Percentiles rank a stretch among this genome's conserved stretches.
These are phyloP conservation scores for Athelia psychrophila DNA, from an alignment of 1,284 basidiomycete genomes.

Conservation along the genomic window DNA sequence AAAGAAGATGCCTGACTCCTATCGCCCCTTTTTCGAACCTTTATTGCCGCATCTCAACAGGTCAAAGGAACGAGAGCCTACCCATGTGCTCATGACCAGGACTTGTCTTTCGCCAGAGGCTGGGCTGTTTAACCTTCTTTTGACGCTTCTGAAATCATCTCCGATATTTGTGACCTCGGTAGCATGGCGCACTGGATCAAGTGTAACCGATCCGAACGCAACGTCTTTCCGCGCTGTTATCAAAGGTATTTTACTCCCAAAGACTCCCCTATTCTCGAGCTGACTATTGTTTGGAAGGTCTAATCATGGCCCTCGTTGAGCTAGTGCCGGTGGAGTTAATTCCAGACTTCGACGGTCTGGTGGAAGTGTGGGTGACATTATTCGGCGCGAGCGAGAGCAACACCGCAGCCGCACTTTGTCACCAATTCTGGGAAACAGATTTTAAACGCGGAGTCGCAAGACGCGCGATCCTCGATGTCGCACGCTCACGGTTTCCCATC, in stretches of 20 bases:
- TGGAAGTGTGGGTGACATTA: conserved; percentile 77
- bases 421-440: conserved; percentile 77
- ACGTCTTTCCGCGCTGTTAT: conserved; percentile 81
- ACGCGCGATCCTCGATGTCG: conserved; percentile 76
- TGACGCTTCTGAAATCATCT: conserved; percentile 57
- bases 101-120: conserved; percentile 52
- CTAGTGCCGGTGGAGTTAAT: conserved; percentile 71
- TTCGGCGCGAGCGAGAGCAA: conserved; percentile 76
- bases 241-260: conserved; percentile 55
- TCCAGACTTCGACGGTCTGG: conserved; percentile 67
- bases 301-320: conserved; percentile 71
- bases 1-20: conserved; percentile 50
- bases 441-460: conserved; percentile 59
- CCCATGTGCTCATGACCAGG: conserved; percentile 51
- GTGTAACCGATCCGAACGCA: conserved; percentile 75
- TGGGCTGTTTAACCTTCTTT: conserved; percentile 55
- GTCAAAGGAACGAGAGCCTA: conserved; percentile 53
- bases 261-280: conserved; percentile 2
- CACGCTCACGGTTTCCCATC: conserved; percentile 79
- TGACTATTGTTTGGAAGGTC: conserved; percentile 38
- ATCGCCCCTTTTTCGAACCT: conserved; percentile 54
- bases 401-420: conserved; percentile 68
- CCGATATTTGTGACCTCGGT: conserved; percentile 72
- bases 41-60: conserved; percentile 42
- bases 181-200: conserved; percentile 64